Evolutionary conservation across 2,329 filamentous ascomycete species (phyloP).

Genomic region (Fusarium secorum): DNA sequence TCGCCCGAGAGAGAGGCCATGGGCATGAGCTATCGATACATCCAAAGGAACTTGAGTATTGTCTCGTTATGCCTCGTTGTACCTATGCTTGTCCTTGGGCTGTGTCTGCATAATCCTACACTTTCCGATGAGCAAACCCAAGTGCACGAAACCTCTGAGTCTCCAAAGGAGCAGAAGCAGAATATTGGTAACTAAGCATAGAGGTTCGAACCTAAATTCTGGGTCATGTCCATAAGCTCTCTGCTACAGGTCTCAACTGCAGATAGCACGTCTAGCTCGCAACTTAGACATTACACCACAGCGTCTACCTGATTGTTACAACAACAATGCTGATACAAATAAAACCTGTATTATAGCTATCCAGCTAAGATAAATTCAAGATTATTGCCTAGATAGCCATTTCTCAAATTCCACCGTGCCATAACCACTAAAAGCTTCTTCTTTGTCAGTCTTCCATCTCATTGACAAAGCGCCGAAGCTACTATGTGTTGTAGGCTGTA

Average conservation of each 20-base stretch:
- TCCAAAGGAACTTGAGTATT: not conserved
- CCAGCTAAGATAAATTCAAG: not conserved
- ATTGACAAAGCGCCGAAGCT: not conserved
- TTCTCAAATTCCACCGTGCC: not conserved
- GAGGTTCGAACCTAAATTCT: accelerated
- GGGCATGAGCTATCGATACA: not conserved
- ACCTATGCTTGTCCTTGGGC: not conserved
- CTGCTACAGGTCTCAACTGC: not conserved
- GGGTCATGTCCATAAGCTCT: not conserved
- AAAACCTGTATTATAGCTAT: not conserved
- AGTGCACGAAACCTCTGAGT: not conserved
- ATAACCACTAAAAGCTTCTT: too few relatives aligned
- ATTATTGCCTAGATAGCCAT: not conserved
- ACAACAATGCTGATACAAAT: accelerated
- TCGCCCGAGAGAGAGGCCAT: not conserved
- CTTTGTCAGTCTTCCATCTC: not conserved
- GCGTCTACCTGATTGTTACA: accelerated
- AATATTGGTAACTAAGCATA: too few relatives aligned
- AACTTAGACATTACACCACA: not conserved
- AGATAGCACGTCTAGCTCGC: not conserved
- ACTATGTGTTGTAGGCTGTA: not conserved
- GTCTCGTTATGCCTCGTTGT: not conserved
- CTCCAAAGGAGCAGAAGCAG: not conserved
- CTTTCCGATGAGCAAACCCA: not conserved
- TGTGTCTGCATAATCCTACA: not conserved